Evolutionary conservation across 2,329 filamentous ascomycete species (phyloP).

Genomic region (Trichoderma atrobrunneum): DNA sequence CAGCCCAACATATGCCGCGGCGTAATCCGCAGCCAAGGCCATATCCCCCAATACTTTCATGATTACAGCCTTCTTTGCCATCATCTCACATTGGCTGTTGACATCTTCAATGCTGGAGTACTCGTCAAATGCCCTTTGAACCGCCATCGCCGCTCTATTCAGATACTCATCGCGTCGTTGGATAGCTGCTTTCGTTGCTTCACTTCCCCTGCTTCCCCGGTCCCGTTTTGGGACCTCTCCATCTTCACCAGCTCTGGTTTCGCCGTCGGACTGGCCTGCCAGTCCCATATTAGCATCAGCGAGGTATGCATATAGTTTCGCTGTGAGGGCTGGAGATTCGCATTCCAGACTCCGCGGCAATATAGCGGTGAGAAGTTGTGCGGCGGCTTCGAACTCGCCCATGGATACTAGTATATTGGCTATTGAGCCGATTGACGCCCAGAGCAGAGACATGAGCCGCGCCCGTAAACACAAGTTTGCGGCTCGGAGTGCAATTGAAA

Average conservation of each 20-base stretch:
- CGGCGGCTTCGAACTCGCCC: slow-evolving; percentile 66
- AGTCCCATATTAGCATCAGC: slow-evolving; percentile 78
- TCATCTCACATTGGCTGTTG: slow-evolving; percentile 70
- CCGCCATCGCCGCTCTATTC: slow-evolving; percentile 55
- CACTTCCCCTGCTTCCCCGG: neutral
- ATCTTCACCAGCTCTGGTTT: neutral
- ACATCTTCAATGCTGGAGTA: slow-evolving; percentile 65
- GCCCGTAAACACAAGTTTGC: slow-evolving; percentile 70
- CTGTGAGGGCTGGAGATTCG: slow-evolving; percentile 60
- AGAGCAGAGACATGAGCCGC: slow-evolving; percentile 65
- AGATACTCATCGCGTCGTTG: slow-evolving; percentile 53
- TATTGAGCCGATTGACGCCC: slow-evolving; percentile 67
- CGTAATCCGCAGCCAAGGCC: slow-evolving; percentile 62
- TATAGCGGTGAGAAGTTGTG: slow-evolving; percentile 62
- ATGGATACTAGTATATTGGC: slow-evolving; percentile 67
- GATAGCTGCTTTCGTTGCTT: neutral
- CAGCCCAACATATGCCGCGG: slow-evolving; percentile 62
- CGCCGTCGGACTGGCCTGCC: slow-evolving; percentile 49
- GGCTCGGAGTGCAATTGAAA: slow-evolving; percentile 73
- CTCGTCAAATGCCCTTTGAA: slow-evolving; percentile 61
- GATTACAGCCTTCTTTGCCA: slow-evolving; percentile 78
- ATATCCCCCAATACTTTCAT: slow-evolving; percentile 67
- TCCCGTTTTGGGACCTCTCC: neutral
- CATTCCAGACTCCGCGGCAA: slow-evolving; percentile 76
- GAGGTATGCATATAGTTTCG: slow-evolving; percentile 65